Evolutionary conservation across 1,284 basidiomycete genomes (phyloP).

Genomic region (Boletus holoroseus): DNA sequence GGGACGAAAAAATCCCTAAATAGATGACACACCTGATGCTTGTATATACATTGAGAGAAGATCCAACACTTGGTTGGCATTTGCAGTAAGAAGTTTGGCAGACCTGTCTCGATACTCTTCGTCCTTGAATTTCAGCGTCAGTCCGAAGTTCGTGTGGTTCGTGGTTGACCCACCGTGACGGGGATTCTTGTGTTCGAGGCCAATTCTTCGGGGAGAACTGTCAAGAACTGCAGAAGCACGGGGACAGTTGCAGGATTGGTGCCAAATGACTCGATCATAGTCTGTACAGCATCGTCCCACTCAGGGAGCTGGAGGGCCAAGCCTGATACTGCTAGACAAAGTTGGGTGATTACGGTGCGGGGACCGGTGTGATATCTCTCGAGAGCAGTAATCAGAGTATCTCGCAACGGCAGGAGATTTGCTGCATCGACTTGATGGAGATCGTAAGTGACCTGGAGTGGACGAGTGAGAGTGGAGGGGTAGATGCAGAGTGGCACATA

Average conservation of each 20-base stretch:
- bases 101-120: constrained; percentile 74
- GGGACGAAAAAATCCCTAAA: neutral
- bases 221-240: constrained; percentile 85
- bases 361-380: constrained; percentile 69
- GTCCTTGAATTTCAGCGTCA: constrained; percentile 45
- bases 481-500: constrained; percentile 31
- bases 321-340: constrained; percentile 86
- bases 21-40: constrained; percentile 63
- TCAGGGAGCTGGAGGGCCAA: constrained; percentile 88
- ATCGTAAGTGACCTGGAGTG: constrained; percentile 86
- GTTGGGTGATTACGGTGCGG: constrained; percentile 81
- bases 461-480: constrained; percentile 19
- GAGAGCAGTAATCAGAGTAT: constrained; percentile 81
- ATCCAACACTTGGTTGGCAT: constrained; percentile 70
- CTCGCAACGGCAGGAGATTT: constrained; percentile 74
- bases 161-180: constrained; percentile 60
- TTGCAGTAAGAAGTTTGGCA: constrained; percentile 62
- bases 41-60: constrained; percentile 87
- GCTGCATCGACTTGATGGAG: constrained; percentile 78
- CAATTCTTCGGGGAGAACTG: constrained; percentile 88
- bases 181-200: constrained; percentile 84
- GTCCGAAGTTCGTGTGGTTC: neutral
- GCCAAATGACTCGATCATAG: constrained; percentile 85
- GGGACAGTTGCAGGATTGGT: constrained; percentile 79
- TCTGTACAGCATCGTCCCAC: constrained; percentile 79